Evolutionary conservation across 768 basidiomycete genomes (phyloP).

Genomic region (Lentinula sp.): DNA sequence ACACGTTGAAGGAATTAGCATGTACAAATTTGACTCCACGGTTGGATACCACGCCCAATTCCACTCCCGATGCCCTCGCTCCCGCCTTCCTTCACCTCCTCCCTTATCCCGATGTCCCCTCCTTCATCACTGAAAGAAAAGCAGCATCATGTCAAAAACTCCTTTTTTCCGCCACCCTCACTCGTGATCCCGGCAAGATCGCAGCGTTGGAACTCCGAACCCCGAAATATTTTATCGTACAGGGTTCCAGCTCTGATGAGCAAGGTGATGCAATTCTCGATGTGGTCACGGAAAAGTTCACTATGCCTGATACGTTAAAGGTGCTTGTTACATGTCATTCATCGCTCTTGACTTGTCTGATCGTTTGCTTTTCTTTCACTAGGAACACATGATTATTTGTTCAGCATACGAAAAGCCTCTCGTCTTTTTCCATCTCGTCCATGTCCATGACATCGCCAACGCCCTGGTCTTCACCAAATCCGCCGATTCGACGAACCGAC

Average conservation of each 20-base stretch:
- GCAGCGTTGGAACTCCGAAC: constrained; percentile 70
- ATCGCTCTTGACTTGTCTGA: not conserved
- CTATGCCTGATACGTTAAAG: constrained; percentile 72
- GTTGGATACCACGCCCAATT: constrained; percentile 1
- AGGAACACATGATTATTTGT: constrained; percentile 88
- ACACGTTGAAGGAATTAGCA: not conserved
- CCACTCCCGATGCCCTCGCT: constrained; percentile 50
- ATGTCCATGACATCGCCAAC: constrained; percentile 51
- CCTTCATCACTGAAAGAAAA: constrained; percentile 53
- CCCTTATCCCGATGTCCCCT: constrained; percentile 30
- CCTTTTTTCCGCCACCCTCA: constrained; percentile 93
- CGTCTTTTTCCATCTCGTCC: constrained; percentile 81
- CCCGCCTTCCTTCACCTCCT: constrained; percentile 50
- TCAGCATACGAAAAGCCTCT: constrained; percentile 81
- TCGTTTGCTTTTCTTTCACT: not conserved
- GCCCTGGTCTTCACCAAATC: constrained; percentile 96
- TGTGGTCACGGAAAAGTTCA: constrained; percentile 68
- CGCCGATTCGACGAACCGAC: constrained; percentile 80
- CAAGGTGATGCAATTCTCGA: constrained; percentile 32
- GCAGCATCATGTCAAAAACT: constrained; percentile 84
- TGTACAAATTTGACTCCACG: not conserved
- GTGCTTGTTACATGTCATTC: constrained; percentile 27
- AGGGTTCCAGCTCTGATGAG: constrained; percentile 29
- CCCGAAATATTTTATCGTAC: constrained; percentile 87
- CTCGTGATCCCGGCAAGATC: constrained; percentile 90